phyloP scores from a whole-genome alignment of 352 stramenopile species.

The Albugo candida region DNA sequence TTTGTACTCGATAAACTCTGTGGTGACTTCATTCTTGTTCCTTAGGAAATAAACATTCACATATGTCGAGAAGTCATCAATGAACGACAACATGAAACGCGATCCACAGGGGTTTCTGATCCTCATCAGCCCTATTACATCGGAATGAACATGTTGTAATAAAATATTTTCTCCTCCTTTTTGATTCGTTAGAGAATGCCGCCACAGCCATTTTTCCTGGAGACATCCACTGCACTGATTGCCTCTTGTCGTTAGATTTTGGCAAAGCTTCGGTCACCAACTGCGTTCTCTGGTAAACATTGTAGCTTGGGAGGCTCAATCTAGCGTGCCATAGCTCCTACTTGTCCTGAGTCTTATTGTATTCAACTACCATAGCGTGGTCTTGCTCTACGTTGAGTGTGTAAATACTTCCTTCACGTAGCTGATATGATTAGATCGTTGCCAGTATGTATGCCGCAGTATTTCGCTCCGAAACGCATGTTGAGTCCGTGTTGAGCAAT shows the following conservation, averaged over 20 bases:
- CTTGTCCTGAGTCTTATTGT: neutral
- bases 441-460: conserved; percentile 3
- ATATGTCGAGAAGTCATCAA: conserved; percentile 8
- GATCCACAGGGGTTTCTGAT: conserved; percentile 5
- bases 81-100: conserved; percentile 4
- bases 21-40: conserved; percentile 6
- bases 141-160: conserved; percentile 9
- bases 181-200: no score
- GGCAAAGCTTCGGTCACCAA: no score
- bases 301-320: neutral
- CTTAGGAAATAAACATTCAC: conserved; percentile 11
- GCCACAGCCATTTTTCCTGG: no score
- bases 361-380: conserved; percentile 1
- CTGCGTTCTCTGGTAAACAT: neutral
- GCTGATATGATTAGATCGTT: conserved; percentile 1
- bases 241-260: no score
- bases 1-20: conserved; percentile 6
- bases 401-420: conserved; percentile 7
- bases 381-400: conserved; percentile 6
- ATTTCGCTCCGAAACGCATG: no score
- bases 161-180: no score
- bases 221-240: no score
- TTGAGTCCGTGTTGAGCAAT: no score
- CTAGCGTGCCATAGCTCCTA: conserved; percentile 4
- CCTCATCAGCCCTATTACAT: conserved; percentile 9